A percentile compares a stretch with the other conserved stretches of the same genome.
These are phyloP conservation scores for Metschnikowia borealis DNA, from an alignment of 805 yeast genomes.

Conservation along the genomic window DNA sequence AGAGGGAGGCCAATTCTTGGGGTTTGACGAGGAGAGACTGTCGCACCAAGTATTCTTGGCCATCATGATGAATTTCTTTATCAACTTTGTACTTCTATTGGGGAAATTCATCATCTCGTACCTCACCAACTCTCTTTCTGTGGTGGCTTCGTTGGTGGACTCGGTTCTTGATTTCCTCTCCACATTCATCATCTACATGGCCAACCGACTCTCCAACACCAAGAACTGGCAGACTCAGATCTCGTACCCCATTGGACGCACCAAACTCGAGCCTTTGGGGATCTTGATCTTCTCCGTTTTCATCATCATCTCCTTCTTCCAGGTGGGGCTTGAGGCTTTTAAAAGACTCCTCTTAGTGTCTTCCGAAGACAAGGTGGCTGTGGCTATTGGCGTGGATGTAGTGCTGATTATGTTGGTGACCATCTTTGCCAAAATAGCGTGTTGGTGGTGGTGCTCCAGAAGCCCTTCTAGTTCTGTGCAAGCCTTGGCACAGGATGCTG, in stretches of 20 bases:
- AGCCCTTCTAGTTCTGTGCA: slow-evolving; percentile 64
- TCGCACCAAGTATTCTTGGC: slow-evolving; percentile 50
- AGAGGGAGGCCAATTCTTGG: slow-evolving; percentile 55
- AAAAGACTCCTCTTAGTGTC: slow-evolving; percentile 39
- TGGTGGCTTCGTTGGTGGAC: slow-evolving; percentile 75
- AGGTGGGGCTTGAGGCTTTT: slow-evolving; percentile 64
- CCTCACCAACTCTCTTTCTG: slow-evolving; percentile 68
- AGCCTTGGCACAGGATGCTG: slow-evolving; percentile 79
- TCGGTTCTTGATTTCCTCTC: slow-evolving; percentile 71
- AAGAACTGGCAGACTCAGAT: slow-evolving; percentile 45
- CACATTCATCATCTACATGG: slow-evolving; percentile 64
- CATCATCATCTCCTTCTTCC: slow-evolving; percentile 66
- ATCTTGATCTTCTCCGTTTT: slow-evolving; percentile 68
- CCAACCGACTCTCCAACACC: slow-evolving; percentile 48
- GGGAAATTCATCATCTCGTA: slow-evolving; percentile 60
- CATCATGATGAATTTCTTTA: slow-evolving; percentile 57
- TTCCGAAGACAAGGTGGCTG: slow-evolving; percentile 35
- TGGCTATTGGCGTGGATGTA: slow-evolving; percentile 48
- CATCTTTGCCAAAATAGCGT: slow-evolving; percentile 52
- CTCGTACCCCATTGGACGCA: slow-evolving; percentile 65
- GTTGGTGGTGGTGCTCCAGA: slow-evolving; percentile 61
- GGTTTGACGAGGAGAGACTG: slow-evolving; percentile 43
- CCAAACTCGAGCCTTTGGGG: slow-evolving; percentile 74
- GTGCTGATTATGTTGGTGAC: slow-evolving; percentile 60
- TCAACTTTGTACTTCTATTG: slow-evolving; percentile 54